Evolutionary conservation across 768 basidiomycete genomes (phyloP).

Genomic region (Leccinum barrowsii): DNA sequence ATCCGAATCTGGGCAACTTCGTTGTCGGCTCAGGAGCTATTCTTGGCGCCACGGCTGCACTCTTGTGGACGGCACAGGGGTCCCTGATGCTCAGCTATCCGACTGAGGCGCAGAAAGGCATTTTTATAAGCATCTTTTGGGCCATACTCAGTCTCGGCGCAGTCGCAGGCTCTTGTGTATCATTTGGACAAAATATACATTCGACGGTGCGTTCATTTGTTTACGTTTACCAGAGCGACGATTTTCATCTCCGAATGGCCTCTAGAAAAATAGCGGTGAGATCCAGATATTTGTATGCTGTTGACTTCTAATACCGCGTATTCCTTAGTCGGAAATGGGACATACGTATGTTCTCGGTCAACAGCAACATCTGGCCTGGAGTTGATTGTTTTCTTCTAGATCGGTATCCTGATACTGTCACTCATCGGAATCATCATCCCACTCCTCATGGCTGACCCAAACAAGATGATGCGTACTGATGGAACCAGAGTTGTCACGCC

Average conservation of each 20-base stretch:
- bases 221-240: background rate
- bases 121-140: constrained; percentile 77
- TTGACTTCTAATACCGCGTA: background rate
- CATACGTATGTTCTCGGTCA: constrained; percentile 51
- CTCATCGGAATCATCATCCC: constrained; percentile 63
- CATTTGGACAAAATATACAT: constrained; percentile 67
- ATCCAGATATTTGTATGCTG: background rate
- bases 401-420: constrained; percentile 62
- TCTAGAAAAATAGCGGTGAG: constrained; percentile 28
- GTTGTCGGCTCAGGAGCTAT: constrained; percentile 69
- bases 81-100: constrained; percentile 80
- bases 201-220: constrained; percentile 45
- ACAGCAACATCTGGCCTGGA: background rate
- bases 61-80: constrained; percentile 83
- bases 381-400: background rate
- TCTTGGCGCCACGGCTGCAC: constrained; percentile 65
- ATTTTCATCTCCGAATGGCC: background rate
- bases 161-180: constrained; percentile 71
- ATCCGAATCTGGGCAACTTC: constrained; percentile 55
- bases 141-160: constrained; percentile 77
- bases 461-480: constrained; percentile 70
- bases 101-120: constrained; percentile 70
- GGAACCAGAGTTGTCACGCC: constrained; percentile 60
- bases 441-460: constrained; percentile 61
- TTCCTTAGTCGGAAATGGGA: constrained; percentile 57